Evolutionary conservation across 2,329 filamentous ascomycete species (phyloP).

Genomic region (Colletotrichum sp.): DNA sequence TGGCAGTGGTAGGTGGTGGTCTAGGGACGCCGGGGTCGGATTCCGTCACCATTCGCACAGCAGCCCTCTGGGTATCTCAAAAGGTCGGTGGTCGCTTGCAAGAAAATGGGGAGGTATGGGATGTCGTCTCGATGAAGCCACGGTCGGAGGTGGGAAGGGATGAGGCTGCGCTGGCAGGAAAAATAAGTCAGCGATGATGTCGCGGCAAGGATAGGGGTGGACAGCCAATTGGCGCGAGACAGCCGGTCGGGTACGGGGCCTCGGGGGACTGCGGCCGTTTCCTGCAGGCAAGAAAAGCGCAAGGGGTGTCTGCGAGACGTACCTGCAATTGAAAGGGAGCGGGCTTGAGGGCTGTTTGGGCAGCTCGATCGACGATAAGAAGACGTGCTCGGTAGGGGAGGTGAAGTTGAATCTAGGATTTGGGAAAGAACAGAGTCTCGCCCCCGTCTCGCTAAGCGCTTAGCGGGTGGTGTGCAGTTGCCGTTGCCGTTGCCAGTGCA

Average conservation of each 20-base stretch:
- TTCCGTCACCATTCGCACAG: constrained; percentile 17
- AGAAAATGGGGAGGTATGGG: not conserved
- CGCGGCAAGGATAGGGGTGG: constrained; percentile 22
- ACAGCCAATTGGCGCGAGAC: constrained; percentile 18
- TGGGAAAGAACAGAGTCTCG: constrained; percentile 23
- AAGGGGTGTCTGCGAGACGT: not conserved
- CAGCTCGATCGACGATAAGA: constrained; percentile 12
- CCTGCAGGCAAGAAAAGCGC: not conserved
- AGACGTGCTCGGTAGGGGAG: constrained; percentile 7
- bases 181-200: constrained; percentile 22
- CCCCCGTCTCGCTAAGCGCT: constrained; percentile 31
- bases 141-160: not conserved
- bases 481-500: not conserved
- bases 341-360: not conserved
- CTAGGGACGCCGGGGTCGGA: not conserved
- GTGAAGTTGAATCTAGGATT: constrained; percentile 20
- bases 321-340: constrained; percentile 15
- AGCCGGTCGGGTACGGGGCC: not conserved
- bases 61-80: not conserved
- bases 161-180: constrained; percentile 20
- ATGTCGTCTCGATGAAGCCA: not conserved
- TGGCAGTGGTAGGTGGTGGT: not conserved
- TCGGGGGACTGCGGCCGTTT: not conserved
- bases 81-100: not conserved
- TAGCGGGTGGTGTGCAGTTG: constrained; percentile 23